A percentile compares a stretch with the other conserved stretches of the same genome.
These are phyloP conservation scores for Phytophthora colocasiae DNA, from an alignment of 352 stramenopile species.

Conservation along the genomic window DNA sequence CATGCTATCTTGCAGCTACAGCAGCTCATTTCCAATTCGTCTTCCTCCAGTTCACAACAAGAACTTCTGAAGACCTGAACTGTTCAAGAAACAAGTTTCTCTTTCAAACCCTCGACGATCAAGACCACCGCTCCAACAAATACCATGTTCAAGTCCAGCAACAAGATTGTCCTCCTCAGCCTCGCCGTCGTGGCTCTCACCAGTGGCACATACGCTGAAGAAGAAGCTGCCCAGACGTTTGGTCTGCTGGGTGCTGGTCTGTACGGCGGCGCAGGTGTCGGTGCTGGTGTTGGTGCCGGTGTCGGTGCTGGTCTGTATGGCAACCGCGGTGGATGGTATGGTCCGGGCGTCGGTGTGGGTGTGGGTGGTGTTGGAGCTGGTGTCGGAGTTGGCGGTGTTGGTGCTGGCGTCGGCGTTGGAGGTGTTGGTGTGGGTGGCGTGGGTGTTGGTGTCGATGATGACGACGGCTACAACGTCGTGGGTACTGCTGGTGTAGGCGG, in stretches of 20 bases:
- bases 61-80: neutral
- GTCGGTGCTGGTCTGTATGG: neutral
- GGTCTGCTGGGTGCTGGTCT: constrained; percentile 12
- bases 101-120: neutral
- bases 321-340: neutral
- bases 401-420: neutral
- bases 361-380: neutral
- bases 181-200: constrained; percentile 10
- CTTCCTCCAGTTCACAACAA: neutral
- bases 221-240: constrained; percentile 20
- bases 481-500: neutral
- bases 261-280: neutral
- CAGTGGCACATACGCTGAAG: neutral
- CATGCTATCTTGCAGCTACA: neutral
- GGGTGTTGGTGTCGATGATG: neutral
- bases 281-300: neutral
- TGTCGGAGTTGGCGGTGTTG: neutral
- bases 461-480: constrained; percentile 4
- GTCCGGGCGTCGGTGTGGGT: neutral
- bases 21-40: neutral
- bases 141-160: constrained; percentile 8
- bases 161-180: constrained; percentile 10
- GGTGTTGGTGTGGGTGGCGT: neutral
- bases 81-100: neutral
- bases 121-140: neutral